Base-by-base conservation (phyloP, 768 basidiomycete species). In the Cystofilobasidium capitatum region DNA sequence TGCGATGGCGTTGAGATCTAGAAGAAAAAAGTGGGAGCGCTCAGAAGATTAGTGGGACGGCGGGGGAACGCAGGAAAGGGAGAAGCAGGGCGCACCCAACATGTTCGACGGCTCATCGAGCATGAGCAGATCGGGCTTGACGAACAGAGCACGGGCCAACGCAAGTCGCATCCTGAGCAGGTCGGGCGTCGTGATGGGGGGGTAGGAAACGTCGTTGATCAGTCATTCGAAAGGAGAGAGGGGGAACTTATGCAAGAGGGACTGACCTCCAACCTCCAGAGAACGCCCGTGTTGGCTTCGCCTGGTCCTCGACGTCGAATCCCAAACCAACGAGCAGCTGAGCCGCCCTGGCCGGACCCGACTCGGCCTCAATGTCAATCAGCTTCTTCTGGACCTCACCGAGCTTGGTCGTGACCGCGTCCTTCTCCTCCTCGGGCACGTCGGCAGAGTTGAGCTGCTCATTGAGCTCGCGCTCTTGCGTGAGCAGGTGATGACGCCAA, bases 301-400 rank as follows among this genome's bases (percentile, higher is more conserved):
- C 81, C 76, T 98, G 96, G 76, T 97, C 96, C 16, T 79, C 79
- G 75, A 93, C 89, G 69, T 84, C 83, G 77, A 99, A 99, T 17
- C 94, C 96, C 29, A 99, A 82, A 73, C 94, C 94, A 26, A 91
- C 91, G 33, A 97, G 81, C 31, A 99, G 79, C 24, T 89, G 83
- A 17, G 91, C 90, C 26, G 94, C 93, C 55, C 96, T 80, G 9
- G 91, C 87, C n/a, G 96, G 96, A 3, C 92, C 96, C 75, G 88
- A 94, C 75, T 89, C 94, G 3, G 94, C 94, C 71, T 99, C 96
- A 86, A 99, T 98, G 58, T 99, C 96, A n/a, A 91, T 85, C 55
- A 98, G 78, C 57, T 88, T 83, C 55, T 87, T 80, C 75, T 98
- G 96, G 7, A 96, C 88, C 70, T 99, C 94, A 1, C 88, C 86